A percentile compares a stretch with the other conserved stretches of the same genome.
phyloP scores from a whole-genome alignment of 1,139 yeast species.

The Nematodospora anomalae region DNA sequence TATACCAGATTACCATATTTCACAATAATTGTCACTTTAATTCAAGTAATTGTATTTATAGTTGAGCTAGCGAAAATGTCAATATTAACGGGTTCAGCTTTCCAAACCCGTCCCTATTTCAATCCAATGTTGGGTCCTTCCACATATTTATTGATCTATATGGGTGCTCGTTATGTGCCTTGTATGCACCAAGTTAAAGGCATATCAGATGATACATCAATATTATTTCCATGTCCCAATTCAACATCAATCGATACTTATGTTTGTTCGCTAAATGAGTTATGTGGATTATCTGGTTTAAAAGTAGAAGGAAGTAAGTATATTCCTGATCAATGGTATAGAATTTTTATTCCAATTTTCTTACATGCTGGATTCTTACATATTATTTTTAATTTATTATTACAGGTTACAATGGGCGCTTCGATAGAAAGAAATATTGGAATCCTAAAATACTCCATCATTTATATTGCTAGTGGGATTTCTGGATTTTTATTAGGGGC shows the following conservation, averaged over 20 bases:
- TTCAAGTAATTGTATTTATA: conserved; percentile 63
- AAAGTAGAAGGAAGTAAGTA: conserved; percentile 28
- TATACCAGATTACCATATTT: conserved; percentile 48
- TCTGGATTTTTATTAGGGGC: conserved; percentile 72
- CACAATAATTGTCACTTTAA: conserved; percentile 45
- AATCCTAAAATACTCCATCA: conserved; percentile 50
- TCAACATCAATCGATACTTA: conserved; percentile 57
- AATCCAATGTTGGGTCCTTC: conserved; percentile 87
- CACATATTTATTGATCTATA: conserved; percentile 59
- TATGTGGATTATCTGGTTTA: conserved; percentile 63
- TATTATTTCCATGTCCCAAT: conserved; percentile 68
- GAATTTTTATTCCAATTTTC: conserved; percentile 70
- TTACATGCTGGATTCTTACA: conserved; percentile 76
- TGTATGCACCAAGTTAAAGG: conserved; percentile 61
- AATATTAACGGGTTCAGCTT: conserved; percentile 61
- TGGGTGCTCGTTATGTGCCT: conserved; percentile 74
- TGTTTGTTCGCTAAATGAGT: conserved; percentile 55
- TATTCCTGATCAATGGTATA: conserved; percentile 67
- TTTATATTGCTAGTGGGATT: conserved; percentile 64
- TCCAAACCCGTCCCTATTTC: conserved; percentile 70
- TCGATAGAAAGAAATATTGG: conserved; percentile 66
- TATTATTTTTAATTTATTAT: conserved; percentile 60
- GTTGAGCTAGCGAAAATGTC: conserved; percentile 67
- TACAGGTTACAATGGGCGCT: conserved; percentile 63
- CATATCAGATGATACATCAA: conserved; percentile 49